Base-by-base conservation (phyloP, 148 eudicot genomes). In the Dianthus caryophyllus region DNA sequence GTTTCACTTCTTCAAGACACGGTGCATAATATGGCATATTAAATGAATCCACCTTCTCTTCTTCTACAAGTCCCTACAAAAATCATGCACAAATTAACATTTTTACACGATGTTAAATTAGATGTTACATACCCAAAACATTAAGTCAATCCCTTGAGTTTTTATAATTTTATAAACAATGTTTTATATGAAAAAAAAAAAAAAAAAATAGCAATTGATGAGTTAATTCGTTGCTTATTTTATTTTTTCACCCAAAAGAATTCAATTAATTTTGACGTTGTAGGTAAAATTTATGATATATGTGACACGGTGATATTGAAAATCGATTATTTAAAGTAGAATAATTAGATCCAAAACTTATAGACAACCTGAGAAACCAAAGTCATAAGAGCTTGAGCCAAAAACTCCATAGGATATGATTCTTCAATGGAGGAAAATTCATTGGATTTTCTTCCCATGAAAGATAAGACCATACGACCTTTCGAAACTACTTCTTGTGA, bases 1-100 rank as follows among this genome's bases (percentile, higher is more conserved):
- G 29, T 31, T 68, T 73, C 44, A 88, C 17, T 73, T 91, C 97
- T 72, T 83, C 81, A 9, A 64, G 41, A 15, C 71, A 74, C 12
- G 97, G 85, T 9, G 87, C 83, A 63, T 91, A 88, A 62, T 62
- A 82, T 4, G 97, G 92, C 16, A 71, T 82, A 61, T 87, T 85
- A 52, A 88, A 91, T 0, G 78, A 73, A 56, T 84, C 90, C n/a
- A 91, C 70, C 43, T 80, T 88, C 61, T 86, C 88, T 64, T 86
- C 88, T 65, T 81, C 80, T 33, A 88, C 26, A 12, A 75, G 62
- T 1, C 91, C 96, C 92, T 86, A 57, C 72, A 76, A n/a, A 7
- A 33, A 33, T 33, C 38, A 33, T 33, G 38, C 38, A 33, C n/a
- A n/a, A n/a, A n/a, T 33, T 3, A 33, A 3, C 38, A 33, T 33